Conservation (phyloP, 208 protist genomes). For the Wallacemonas collosoma region DNA sequence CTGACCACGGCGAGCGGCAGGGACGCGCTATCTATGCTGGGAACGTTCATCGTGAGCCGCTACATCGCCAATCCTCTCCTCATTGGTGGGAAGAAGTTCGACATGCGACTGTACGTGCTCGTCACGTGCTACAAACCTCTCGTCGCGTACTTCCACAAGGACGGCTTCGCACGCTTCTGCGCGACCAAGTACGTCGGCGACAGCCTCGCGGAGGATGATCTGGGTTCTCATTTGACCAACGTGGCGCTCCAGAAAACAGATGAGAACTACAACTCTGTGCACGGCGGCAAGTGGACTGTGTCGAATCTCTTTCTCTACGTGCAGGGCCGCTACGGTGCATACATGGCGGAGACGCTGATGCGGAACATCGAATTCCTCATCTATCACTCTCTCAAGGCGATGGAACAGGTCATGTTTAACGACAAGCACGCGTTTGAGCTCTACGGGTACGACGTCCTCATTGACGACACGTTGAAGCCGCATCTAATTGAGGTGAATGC, state of each 20-base stretch:
- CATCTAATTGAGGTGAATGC: conserved; percentile 98
- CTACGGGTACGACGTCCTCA: conserved; percentile 98
- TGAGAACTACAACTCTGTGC: conserved; percentile 91
- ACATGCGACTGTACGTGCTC: conserved; percentile 97
- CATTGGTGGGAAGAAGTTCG: conserved; percentile 97
- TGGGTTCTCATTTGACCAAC: conserved; percentile 97
- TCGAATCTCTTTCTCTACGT: conserved; percentile 88
- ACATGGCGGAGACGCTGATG: conserved; percentile 75
- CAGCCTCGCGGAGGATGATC: conserved; percentile 65
- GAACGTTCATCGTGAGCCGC: conserved; percentile 90
- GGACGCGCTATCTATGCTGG: conserved; percentile 23
- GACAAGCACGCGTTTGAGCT: conserved; percentile 97
- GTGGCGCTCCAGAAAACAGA: conserved; percentile 96
- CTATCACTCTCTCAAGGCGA: conserved; percentile 89
- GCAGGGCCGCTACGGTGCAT: conserved; percentile 70
- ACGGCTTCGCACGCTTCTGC: conserved; percentile 95
- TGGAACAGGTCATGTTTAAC: conserved; percentile 93
- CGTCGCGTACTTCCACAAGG: conserved; percentile 89
- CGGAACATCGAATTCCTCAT: conserved; percentile 93
- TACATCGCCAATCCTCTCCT: conserved; percentile 97
- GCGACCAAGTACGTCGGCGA: conserved; percentile 84
- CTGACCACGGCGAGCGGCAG: background rate
- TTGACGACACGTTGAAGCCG: conserved; percentile 94
- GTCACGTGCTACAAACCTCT: conserved; percentile 94
- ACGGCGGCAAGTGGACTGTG: conserved; percentile 96